Conservation (phyloP, 306 rosid genomes). For the Castanospermum australe region DNA sequence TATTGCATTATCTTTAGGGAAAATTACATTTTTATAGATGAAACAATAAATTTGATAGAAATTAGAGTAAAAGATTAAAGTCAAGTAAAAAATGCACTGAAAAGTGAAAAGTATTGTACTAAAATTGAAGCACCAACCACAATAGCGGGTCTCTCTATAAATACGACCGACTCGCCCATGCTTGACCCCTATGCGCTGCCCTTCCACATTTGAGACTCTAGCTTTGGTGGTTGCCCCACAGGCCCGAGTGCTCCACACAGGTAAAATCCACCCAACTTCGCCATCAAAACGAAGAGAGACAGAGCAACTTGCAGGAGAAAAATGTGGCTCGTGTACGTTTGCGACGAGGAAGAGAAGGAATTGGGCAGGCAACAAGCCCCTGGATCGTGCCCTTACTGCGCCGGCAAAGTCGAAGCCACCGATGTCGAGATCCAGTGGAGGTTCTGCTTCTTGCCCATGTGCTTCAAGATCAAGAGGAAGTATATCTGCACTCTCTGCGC, state of each 20-base stretch:
- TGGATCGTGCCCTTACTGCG: constrained; percentile 82
- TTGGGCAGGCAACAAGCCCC: constrained; percentile 77
- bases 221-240: neutral
- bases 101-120: no score
- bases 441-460: constrained; percentile 72
- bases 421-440: constrained; percentile 70
- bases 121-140: no score
- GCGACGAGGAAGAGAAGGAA: constrained; percentile 70
- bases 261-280: neutral
- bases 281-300: neutral
- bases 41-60: no score
- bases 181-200: neutral
- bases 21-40: no score
- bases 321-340: constrained; percentile 72
- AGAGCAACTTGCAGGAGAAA: constrained; percentile 22
- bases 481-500: constrained; percentile 73
- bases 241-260: neutral
- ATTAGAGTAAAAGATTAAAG: no score
- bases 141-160: neutral
- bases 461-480: constrained; percentile 80
- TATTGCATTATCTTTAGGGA: no score
- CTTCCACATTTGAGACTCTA: neutral
- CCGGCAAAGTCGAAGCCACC: constrained; percentile 76
- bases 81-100: no score
- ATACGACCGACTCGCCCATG: neutral